Percentiles rank a stretch among this genome's conserved stretches.
These are phyloP conservation scores for Corymbia calophylla DNA, from an alignment of 441 rosid genomes.

Conservation along the genomic window DNA sequence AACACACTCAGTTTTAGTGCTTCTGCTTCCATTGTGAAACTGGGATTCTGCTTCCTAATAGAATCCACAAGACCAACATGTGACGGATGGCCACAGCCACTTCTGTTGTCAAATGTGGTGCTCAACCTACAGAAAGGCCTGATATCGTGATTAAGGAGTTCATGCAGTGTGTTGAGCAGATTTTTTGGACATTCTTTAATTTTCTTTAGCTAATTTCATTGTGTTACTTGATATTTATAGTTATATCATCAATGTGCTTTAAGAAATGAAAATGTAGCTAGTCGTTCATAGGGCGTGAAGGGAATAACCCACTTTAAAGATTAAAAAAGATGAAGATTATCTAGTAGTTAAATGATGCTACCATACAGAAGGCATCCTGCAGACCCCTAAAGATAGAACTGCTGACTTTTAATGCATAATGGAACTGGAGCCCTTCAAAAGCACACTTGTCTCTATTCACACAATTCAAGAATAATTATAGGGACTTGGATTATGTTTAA, in stretches of 20 bases:
- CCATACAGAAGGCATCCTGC: neutral
- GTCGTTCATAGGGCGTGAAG: neutral
- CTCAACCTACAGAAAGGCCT: neutral
- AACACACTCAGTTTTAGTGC: neutral
- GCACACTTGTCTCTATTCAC: neutral
- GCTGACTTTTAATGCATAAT: neutral
- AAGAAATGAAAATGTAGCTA: neutral
- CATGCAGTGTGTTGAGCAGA: neutral
- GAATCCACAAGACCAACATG: neutral
- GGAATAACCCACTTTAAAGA: neutral
- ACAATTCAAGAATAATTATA: neutral
- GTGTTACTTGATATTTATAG: neutral
- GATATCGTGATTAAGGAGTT: neutral
- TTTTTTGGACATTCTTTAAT: neutral
- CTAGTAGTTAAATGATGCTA: neutral
- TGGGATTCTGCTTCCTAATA: neutral
- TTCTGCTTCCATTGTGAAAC: neutral
- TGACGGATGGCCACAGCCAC: no score
- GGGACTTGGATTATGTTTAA: neutral
- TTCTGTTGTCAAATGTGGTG: no score
- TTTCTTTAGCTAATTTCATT: neutral
- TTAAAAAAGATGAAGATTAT: neutral
- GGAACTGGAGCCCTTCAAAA: neutral
- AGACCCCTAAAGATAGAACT: neutral
- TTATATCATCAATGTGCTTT: neutral